Base-by-base conservation (phyloP, 202 grass and related monocot species). In the Brachypodium distachyon region DNA sequence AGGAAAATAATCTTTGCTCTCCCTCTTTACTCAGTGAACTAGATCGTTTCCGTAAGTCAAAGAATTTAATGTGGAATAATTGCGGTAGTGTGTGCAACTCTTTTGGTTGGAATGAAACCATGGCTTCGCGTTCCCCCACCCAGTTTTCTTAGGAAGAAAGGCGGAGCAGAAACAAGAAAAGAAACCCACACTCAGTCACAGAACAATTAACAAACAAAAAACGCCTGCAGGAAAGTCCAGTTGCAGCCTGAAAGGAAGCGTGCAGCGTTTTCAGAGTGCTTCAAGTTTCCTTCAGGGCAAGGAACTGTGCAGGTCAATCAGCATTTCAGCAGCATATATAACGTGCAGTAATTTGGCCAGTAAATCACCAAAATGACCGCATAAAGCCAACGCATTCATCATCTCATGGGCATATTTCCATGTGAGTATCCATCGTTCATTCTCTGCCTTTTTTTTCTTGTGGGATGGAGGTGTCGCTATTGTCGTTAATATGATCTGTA, bases 401-500 rank as follows among this genome's bases (percentile, higher is more conserved):
- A 23, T 46, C 64, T 68, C 18, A 31, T 17, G 62, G 26, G 49
- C 76, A 43, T 21, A 79, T 44, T 79, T 57, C 49, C 39, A 57
- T 68, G 76, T 41, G 40, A 38, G 50, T 9, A 55, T 32, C 26
- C 11, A 44, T 25, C 65, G 65, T 48, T 69, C 65, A 25, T 48
- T 69, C 28, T 48, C n/a, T 63, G 13, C 42, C 25, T 47, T 17
- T 47, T 47, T 22, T 64, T 41, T 32, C n/a, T 26, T 28, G 5
- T 14, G 16, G n/a, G n/a, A n/a, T 48, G 26, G 18, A 32, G 65
- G 41, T 23, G 50, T 44, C 3, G 37, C 26, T 56, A 10, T 17
- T 13, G 49, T 43, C 73, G 29, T 52, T 62, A 77, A 39, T 79
- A 61, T 61, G 60, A 53, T 55, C 27, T 72, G 74, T 62, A 71